These are phyloP conservation scores for Geotrichum bryndzae DNA, from an alignment of 1,139 yeast species.

Conservation along the genomic window DNA sequence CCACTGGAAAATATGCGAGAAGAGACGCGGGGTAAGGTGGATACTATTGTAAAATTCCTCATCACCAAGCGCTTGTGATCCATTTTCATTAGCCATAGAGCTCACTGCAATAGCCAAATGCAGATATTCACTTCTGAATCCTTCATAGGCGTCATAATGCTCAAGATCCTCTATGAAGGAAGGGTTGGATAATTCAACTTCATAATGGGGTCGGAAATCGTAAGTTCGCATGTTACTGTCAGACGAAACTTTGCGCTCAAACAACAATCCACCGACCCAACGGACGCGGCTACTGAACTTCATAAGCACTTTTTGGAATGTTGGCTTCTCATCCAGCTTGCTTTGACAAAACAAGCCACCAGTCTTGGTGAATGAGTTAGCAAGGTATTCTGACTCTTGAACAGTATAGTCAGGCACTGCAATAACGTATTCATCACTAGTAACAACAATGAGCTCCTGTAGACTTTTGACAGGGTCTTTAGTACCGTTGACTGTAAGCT, in stretches of 20 bases:
- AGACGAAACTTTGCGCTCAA: constrained; percentile 39
- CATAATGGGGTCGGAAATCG: constrained; percentile 63
- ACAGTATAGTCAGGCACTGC: constrained; percentile 50
- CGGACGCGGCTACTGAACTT: constrained; percentile 46
- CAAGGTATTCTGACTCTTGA: constrained; percentile 32
- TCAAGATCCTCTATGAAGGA: constrained; percentile 43
- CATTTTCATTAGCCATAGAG: constrained; percentile 37
- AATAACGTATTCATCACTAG: constrained; percentile 60
- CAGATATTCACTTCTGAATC: constrained; percentile 71
- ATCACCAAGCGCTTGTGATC: neutral
- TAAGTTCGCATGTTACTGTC: constrained; percentile 39
- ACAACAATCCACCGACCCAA: constrained; percentile 47
- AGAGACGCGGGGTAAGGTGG: constrained; percentile 66
- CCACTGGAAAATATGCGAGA: constrained; percentile 72
- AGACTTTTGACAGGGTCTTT: constrained; percentile 58
- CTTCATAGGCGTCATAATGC: constrained; percentile 66
- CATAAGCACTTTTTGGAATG: constrained; percentile 45
- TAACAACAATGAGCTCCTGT: constrained; percentile 51
- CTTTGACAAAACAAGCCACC: constrained; percentile 23
- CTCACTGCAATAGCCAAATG: constrained; percentile 70
- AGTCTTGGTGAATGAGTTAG: constrained; percentile 20
- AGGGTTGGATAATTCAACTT: constrained; percentile 60
- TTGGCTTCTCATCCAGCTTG: constrained; percentile 25
- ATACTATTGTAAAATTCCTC: constrained; percentile 52
- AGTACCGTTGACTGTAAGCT: constrained; percentile 53